Percentiles rank a stretch among this genome's conserved stretches.
Conservation (phyloP, 768 basidiomycete genomes). For the Tubosaeta sp. region DNA sequence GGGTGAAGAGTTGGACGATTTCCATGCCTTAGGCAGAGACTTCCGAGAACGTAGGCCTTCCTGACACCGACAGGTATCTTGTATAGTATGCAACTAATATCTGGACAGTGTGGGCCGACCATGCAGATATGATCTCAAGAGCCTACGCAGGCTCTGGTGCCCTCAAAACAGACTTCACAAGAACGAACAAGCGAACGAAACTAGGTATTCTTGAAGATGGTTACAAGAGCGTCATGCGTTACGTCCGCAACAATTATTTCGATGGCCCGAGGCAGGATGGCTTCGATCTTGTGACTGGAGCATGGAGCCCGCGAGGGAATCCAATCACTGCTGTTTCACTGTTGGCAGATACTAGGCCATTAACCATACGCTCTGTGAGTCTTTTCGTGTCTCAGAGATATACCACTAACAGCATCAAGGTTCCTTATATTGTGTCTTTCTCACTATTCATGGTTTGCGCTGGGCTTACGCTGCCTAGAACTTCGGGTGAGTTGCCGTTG, state of each 20-base stretch:
- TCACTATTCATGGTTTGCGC: slow-evolving; percentile 87
- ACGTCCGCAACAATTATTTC: slow-evolving; percentile 94
- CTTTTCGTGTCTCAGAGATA: background rate
- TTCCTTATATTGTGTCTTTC: slow-evolving; percentile 78
- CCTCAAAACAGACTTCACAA: slow-evolving; percentile 93
- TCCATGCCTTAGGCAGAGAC: slow-evolving; percentile 70
- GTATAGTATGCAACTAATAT: slow-evolving; percentile 7
- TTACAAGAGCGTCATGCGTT: slow-evolving; percentile 76
- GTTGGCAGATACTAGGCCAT: slow-evolving; percentile 74
- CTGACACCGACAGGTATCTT: background rate
- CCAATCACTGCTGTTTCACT: slow-evolving; percentile 67
- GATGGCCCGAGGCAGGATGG: slow-evolving; percentile 94
- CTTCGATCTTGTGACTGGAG: slow-evolving; percentile 89
- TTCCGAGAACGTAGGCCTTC: slow-evolving; percentile 78
- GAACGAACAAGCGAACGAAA: slow-evolving; percentile 84
- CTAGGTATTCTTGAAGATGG: slow-evolving; percentile 83
- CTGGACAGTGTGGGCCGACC: slow-evolving; percentile 89
- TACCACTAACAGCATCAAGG: slow-evolving; percentile 41
- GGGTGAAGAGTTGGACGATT: slow-evolving; percentile 75
- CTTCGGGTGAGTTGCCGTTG: slow-evolving; percentile 66
- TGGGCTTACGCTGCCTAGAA: slow-evolving; percentile 79
- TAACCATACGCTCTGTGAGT: slow-evolving; percentile 78
- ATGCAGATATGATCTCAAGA: slow-evolving; percentile 83
- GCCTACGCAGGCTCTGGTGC: slow-evolving; percentile 96
- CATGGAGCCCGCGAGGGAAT: slow-evolving; percentile 80